Evolutionary conservation across 306 rosid species (phyloP).

Genomic region (Quercus aquifolioides): DNA sequence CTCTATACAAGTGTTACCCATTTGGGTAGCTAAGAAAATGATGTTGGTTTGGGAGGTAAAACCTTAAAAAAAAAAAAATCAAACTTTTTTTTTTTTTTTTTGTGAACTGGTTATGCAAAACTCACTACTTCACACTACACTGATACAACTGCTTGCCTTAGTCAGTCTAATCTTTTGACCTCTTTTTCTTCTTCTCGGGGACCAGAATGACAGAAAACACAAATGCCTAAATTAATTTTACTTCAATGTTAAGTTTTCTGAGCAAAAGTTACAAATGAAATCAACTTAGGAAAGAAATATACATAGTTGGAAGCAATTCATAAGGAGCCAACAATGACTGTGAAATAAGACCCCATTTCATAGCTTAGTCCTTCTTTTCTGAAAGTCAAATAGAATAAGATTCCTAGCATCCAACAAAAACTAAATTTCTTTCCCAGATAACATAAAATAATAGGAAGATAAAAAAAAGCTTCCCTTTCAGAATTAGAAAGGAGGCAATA

Average conservation of each 20-base stretch:
- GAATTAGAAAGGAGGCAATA: slow-evolving; percentile 8
- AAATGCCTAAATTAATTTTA: background rate
- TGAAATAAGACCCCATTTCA: slow-evolving; percentile 4
- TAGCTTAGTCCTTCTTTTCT: slow-evolving; percentile 17
- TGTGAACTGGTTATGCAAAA: slow-evolving; percentile 4
- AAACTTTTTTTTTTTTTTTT: background rate
- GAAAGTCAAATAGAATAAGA: slow-evolving; percentile 15
- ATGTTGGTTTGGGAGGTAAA: background rate
- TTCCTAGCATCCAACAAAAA: slow-evolving; percentile 18
- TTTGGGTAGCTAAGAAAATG: background rate
- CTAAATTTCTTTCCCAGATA: slow-evolving; percentile 14
- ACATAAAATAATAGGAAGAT: slow-evolving; percentile 9
- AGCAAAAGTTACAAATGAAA: slow-evolving; percentile 9
- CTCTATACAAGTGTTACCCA: background rate
- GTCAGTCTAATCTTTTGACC: slow-evolving; percentile 1
- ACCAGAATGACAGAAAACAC: slow-evolving; percentile 11
- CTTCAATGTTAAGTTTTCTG: background rate
- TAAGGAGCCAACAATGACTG: slow-evolving; percentile 1
- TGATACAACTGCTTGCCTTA: background rate
- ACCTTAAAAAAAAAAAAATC: background rate
- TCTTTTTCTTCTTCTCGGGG: background rate
- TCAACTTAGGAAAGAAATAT: background rate
- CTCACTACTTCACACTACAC: background rate
- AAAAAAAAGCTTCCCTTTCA: slow-evolving; percentile 4
- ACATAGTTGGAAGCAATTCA: background rate